phyloP scores from a whole-genome alignment of 2,329 filamentous ascomycete genomes.

The Ophiostoma triangulosporum region DNA sequence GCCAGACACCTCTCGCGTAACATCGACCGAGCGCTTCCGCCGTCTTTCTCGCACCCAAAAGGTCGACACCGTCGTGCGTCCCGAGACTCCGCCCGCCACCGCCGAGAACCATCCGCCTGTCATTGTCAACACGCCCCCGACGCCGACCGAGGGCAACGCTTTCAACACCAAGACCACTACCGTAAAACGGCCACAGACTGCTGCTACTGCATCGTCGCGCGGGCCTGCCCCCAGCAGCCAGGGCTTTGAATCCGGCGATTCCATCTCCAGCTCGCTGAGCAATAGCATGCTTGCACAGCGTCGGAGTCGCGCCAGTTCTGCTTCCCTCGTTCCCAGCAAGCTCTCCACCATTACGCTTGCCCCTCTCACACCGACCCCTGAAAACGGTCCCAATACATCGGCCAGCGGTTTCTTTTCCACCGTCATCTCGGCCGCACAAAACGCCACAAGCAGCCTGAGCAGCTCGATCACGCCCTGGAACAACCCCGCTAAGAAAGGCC shows the following conservation, averaged over 20 bases:
- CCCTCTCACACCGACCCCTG: constrained; percentile 63
- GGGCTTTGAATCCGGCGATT: constrained; percentile 34
- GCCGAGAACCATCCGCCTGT: constrained; percentile 34
- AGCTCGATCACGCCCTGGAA: constrained; percentile 53
- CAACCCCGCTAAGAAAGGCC: not conserved
- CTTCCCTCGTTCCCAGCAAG: constrained; percentile 61
- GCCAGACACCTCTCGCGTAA: constrained; percentile 9
- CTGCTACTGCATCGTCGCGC: constrained; percentile 3
- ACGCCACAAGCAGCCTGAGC: constrained; percentile 64
- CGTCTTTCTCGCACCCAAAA: constrained; percentile 19
- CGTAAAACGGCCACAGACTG: not conserved
- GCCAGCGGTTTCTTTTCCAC: constrained; percentile 79
- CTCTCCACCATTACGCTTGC: constrained; percentile 62
- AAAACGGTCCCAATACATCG: constrained; percentile 43
- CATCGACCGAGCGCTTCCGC: constrained; percentile 12
- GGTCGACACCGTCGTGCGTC: constrained; percentile 22
- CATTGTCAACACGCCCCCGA: constrained; percentile 55
- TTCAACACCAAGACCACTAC: constrained; percentile 12
- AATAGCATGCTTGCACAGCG: constrained; percentile 61
- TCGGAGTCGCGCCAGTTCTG: constrained; percentile 39
- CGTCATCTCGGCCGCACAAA: constrained; percentile 85
- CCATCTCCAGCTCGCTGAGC: constrained; percentile 29
- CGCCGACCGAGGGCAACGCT: constrained; percentile 36
- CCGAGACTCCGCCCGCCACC: constrained; percentile 34
- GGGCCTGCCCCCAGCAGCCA: constrained; percentile 4